Percentiles rank a stretch among this genome's conserved stretches.
phyloP scores from a whole-genome alignment of 345 rosid genomes.

The Gossypioides kirkii region DNA sequence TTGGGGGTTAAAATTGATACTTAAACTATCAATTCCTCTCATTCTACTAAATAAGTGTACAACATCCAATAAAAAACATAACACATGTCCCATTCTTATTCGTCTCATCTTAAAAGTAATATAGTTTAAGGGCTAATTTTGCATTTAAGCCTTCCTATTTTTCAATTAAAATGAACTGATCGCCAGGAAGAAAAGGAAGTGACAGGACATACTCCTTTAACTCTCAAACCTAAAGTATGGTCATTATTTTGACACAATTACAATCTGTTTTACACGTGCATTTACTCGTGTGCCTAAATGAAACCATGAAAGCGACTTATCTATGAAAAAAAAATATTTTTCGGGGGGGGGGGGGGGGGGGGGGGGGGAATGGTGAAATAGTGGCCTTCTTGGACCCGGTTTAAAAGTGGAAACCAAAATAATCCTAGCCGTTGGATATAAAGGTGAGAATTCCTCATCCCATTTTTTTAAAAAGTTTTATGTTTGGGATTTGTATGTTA shows the following conservation, averaged over 20 bases:
- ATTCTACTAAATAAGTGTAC: no score
- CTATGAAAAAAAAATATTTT: not conserved
- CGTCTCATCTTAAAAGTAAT: no score
- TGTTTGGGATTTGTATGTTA: not conserved
- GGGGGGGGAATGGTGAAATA: conserved; percentile 23
- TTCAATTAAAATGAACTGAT: no score
- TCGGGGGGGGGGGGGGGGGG: no score
- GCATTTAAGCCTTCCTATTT: no score
- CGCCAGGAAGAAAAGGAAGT: no score
- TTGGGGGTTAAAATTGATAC: no score
- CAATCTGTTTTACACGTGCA: conserved; percentile 27
- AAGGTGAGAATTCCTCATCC: not conserved
- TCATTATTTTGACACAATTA: not conserved
- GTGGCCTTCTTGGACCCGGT: conserved; percentile 18
- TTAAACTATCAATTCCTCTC: no score
- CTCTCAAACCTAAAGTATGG: not conserved
- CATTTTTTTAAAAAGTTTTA: not conserved
- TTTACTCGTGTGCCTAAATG: conserved; percentile 37
- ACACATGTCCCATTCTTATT: no score
- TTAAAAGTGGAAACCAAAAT: not conserved
- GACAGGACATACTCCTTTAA: no score
- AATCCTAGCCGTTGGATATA: conserved; percentile 42
- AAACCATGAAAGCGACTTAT: conserved; percentile 37
- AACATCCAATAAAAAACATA: no score
- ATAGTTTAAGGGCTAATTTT: no score